A percentile compares a stretch with the other conserved stretches of the same genome.
Conservation (phyloP, 1,139 yeast species). For the Suhomyces maxii region DNA sequence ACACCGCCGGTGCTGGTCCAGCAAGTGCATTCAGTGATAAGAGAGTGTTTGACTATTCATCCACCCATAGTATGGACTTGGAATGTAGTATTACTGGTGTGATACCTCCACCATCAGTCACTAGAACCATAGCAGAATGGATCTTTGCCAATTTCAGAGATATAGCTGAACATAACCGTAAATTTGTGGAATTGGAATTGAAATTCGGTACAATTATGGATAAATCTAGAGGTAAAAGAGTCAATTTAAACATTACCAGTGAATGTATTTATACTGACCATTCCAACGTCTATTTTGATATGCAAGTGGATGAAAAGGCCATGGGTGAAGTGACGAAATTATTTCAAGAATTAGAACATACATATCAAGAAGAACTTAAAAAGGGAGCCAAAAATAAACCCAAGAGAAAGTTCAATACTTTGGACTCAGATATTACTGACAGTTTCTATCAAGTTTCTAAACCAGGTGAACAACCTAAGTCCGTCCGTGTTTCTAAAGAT, state of each 20-base stretch:
- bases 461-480: slow-evolving; percentile 56
- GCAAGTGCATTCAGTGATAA: slow-evolving; percentile 18
- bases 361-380: slow-evolving; percentile 42
- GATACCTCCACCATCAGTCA: slow-evolving; percentile 79
- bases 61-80: slow-evolving; percentile 42
- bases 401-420: slow-evolving; percentile 39
- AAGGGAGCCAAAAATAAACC: slow-evolving; percentile 26
- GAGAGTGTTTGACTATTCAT: slow-evolving; percentile 36
- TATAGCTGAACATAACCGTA: slow-evolving; percentile 58
- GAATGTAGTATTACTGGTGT: slow-evolving; percentile 68
- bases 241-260: slow-evolving; percentile 70
- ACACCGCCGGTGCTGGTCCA: neutral
- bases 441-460: slow-evolving; percentile 37
- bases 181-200: slow-evolving; percentile 74
- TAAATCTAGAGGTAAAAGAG: slow-evolving; percentile 61
- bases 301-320: slow-evolving; percentile 70
- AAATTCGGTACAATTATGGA: slow-evolving; percentile 79
- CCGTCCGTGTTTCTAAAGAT: slow-evolving; percentile 66
- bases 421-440: slow-evolving; percentile 47
- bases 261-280: slow-evolving; percentile 67
- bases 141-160: slow-evolving; percentile 75
- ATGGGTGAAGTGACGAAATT: slow-evolving; percentile 60
- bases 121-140: slow-evolving; percentile 86
- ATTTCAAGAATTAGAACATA: slow-evolving; percentile 54
- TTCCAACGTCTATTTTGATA: slow-evolving; percentile 60